Evolutionary conservation across 805 yeast species (phyloP), one percentile per base, ranked within the genome.

Genomic region (Teunomyces pallodes): DNA sequence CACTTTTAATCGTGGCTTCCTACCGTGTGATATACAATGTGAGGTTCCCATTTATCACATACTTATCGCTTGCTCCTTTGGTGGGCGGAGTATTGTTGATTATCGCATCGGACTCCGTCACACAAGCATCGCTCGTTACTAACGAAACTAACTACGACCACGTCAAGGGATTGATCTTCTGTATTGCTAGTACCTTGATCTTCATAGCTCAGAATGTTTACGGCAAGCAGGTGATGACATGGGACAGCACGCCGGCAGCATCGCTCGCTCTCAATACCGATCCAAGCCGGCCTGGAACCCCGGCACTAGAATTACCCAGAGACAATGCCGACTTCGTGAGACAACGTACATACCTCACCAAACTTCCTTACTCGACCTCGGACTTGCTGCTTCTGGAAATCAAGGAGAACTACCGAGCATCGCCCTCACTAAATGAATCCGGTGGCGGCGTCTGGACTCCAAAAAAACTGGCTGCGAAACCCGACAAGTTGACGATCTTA

Each of bases 201-300:
- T 90, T 90, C 70, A 96, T 92, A 4, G 80, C 83, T 2, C 96
- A 90, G 60, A 90, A 90, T 61, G 87, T 90, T 40, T 90, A 88
- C 65, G 90, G 94, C 33, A 90, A 90, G 67, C 84, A 82, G 53
- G 82, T 90, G 35, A 79, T 90, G 52, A 88, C 74, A 1, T 68
- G 75, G 74, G 91, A 32, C 66, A 58, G 55, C 56, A 12, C 43
- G 54, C 54, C 56, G 26, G 67, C 71, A 3, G 60, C 61, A 1
- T 56, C 64, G 35, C 55, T 67, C 46, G 71, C 62, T 5, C 47
- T 67, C 31, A 62, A 62, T 44, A 56, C 66, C 27, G 43, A 56
- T n/a, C 28, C 31, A 10, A 28, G 26, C 26, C 39, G 29, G 8
- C 43, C 29, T 10, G 32, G 32, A 12, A 28, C 36, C 6, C 45